phyloP scores from a whole-genome alignment of 2,329 filamentous ascomycete genomes.

The Eutypa lata region DNA sequence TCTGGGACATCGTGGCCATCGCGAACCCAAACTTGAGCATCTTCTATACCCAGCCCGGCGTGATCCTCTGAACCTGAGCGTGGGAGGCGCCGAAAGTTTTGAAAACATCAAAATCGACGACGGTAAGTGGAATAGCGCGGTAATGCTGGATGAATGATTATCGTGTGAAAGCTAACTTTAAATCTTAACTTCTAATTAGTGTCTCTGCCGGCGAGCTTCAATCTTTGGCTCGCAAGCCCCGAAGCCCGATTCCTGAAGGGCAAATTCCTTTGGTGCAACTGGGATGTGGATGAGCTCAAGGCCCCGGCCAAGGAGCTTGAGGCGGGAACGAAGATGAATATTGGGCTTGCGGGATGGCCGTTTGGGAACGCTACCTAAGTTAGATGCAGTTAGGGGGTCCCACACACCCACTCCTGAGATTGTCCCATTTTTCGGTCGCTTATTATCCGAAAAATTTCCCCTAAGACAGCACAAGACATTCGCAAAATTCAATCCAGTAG shows the following conservation, averaged over 20 bases:
- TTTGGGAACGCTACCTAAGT: not conserved
- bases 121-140: constrained; percentile 9
- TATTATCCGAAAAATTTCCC: no score
- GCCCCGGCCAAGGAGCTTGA: constrained; percentile 32
- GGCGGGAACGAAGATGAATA: constrained; percentile 7
- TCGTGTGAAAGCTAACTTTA: constrained; percentile 8
- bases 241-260: constrained; percentile 45
- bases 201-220: constrained; percentile 37
- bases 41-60: constrained; percentile 41
- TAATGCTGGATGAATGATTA: not conserved
- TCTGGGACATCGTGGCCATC: constrained; percentile 38
- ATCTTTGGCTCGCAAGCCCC: constrained; percentile 40
- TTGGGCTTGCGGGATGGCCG: constrained; percentile 16
- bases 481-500: no score
- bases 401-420: no score
- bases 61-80: constrained; percentile 18
- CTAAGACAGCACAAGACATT: no score
- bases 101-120: constrained; percentile 27
- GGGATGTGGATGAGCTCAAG: constrained; percentile 50
- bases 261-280: constrained; percentile 46
- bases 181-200: constrained; percentile 18
- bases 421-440: no score
- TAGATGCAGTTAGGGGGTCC: no score
- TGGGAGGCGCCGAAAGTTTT: constrained; percentile 12
- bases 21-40: constrained; percentile 38